Conservation (phyloP, 257 asterid species). For the Solanum verrucosum region DNA sequence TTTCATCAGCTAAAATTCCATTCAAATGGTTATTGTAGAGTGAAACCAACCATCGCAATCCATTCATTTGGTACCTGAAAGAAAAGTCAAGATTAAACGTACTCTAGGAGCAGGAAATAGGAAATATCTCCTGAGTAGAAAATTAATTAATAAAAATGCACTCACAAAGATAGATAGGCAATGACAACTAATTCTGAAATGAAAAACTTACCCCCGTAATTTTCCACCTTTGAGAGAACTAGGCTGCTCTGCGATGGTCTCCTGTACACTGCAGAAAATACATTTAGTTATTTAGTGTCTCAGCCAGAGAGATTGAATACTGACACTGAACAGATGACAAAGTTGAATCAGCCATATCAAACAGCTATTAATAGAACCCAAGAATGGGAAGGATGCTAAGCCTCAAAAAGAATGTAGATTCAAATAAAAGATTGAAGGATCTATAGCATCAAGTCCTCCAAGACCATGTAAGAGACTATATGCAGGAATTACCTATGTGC, state of each 20-base stretch:
- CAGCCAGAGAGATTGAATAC: not conserved
- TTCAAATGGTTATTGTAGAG: constrained; percentile 95
- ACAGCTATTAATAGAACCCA: not conserved
- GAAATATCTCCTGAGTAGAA: not conserved
- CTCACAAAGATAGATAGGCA: not conserved
- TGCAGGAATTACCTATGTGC: constrained; percentile 79
- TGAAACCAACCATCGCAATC: constrained; percentile 95
- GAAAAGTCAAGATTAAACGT: constrained; percentile 8
- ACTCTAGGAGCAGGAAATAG: not conserved
- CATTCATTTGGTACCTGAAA: constrained; percentile 97
- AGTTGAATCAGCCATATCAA: not conserved
- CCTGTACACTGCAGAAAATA: constrained; percentile 65
- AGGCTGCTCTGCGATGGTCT: constrained; percentile 74
- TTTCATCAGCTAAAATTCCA: constrained; percentile 99
- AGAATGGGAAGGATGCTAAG: not conserved
- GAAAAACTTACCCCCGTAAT: constrained; percentile 76
- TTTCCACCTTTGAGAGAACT: constrained; percentile 73
- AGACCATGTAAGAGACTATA: constrained; percentile 5
- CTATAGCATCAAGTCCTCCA: not conserved
- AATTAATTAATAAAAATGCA: not conserved
- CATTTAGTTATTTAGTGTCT: not conserved
- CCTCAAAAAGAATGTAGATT: not conserved
- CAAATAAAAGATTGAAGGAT: not conserved
- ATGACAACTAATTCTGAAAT: not conserved
- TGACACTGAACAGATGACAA: not conserved